Evolutionary conservation across 371 early-diverging fungal genomes (phyloP).

Genomic region (Apophysomyces elegans): DNA sequence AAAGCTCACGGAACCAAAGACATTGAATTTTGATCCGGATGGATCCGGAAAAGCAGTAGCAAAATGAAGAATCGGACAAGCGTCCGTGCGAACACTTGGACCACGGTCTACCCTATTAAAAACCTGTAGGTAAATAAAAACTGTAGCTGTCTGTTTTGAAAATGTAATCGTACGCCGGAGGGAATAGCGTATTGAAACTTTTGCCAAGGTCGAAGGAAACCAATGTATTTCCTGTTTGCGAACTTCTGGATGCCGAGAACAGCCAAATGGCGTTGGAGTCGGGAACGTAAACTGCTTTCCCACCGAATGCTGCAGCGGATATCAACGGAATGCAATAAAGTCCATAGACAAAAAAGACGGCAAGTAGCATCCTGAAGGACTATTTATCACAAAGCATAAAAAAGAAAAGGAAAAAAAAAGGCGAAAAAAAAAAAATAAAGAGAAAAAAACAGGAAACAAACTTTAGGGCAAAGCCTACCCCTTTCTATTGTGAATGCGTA

Average conservation of each 20-base stretch:
- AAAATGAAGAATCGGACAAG: conserved; percentile 2
- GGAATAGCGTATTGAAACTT: neutral
- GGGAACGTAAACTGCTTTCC: neutral
- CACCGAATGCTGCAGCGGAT: neutral
- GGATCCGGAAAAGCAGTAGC: conserved; percentile 1
- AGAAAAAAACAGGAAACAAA: neutral
- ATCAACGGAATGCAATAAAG: neutral
- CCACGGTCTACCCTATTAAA: neutral
- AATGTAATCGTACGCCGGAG: neutral
- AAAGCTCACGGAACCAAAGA: neutral
- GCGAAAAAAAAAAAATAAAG: neutral
- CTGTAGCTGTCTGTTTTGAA: neutral
- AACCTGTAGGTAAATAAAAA: neutral
- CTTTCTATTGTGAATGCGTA: conserved; percentile 6
- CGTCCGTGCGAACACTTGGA: conserved; percentile 1
- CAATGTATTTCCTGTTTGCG: neutral
- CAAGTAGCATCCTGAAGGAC: neutral
- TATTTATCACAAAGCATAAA: neutral
- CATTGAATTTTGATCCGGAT: neutral
- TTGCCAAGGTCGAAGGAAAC: neutral
- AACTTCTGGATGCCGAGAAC: conserved; percentile 1
- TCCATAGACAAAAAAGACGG: neutral
- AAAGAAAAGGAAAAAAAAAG: neutral
- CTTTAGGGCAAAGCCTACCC: neutral
- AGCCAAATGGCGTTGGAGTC: conserved; percentile 1